Percentiles rank a stretch among this genome's conserved stretches.
phyloP scores from a whole-genome alignment of 495 filamentous ascomycete species.

The Daldinia caldariorum region DNA sequence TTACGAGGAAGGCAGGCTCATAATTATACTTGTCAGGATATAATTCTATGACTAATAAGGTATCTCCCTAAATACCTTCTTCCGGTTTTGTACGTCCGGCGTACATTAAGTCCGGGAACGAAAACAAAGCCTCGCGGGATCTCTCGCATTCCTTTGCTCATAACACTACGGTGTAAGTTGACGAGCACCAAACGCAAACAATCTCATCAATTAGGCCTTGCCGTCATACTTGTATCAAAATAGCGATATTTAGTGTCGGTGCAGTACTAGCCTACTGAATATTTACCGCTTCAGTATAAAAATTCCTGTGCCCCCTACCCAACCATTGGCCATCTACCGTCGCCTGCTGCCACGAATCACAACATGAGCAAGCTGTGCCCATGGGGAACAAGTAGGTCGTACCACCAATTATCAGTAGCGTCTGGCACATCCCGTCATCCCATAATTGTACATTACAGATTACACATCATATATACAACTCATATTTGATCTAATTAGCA shows the following conservation, averaged over 20 bases:
- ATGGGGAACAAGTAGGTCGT: slow-evolving; percentile 38
- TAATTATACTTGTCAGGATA: slow-evolving; percentile 4
- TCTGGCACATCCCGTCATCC: slow-evolving; percentile 25
- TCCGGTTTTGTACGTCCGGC: not conserved
- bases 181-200: not conserved
- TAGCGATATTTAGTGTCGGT: slow-evolving; percentile 24
- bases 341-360: slow-evolving; percentile 37
- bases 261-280: slow-evolving; percentile 21
- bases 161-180: not conserved
- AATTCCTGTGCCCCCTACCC: slow-evolving; percentile 32
- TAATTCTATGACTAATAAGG: not conserved
- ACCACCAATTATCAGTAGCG: slow-evolving; percentile 27
- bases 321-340: slow-evolving; percentile 25
- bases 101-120: not conserved
- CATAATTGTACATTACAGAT: slow-evolving; percentile 23
- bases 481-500: slow-evolving; percentile 14
- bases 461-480: slow-evolving; percentile 26
- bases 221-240: slow-evolving; percentile 1
- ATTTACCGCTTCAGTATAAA: slow-evolving; percentile 33
- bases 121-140: not conserved
- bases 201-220: not conserved
- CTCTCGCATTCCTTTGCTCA: not conserved
- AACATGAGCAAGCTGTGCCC: slow-evolving; percentile 36
- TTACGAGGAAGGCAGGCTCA: slow-evolving; percentile 10
- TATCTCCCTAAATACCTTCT: not conserved